These are phyloP conservation scores for Nitzschia sp. DNA, from an alignment of 108 stramenopile genomes.

Conservation along the genomic window DNA sequence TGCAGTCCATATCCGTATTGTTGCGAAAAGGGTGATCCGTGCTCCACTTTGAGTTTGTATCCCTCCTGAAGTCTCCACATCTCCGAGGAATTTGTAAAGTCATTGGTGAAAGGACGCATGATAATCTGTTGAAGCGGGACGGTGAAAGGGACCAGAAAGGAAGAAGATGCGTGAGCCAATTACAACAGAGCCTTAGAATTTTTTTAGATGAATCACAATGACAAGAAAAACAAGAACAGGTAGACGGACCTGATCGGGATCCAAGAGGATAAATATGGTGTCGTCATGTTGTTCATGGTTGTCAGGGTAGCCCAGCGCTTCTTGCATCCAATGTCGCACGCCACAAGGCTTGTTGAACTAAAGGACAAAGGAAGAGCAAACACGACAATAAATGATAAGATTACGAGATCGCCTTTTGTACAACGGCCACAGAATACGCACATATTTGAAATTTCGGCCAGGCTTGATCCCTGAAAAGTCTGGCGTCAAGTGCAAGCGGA, in stretches of 20 bases:
- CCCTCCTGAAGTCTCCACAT: constrained; percentile 40
- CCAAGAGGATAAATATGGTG: constrained; percentile 72
- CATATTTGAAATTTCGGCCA: constrained; percentile 20
- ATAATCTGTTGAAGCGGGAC: too few relatives aligned
- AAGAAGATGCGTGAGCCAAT: too few relatives aligned
- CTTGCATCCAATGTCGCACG: constrained; percentile 76
- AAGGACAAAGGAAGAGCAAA: constrained; percentile 24
- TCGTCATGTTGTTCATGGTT: constrained; percentile 56
- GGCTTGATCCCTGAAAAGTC: constrained; percentile 34
- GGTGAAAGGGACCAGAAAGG: too few relatives aligned
- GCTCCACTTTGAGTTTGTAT: constrained; percentile 53
- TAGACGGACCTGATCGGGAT: constrained; percentile 91
- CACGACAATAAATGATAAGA: not conserved
- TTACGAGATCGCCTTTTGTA: not conserved
- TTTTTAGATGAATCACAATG: too few relatives aligned
- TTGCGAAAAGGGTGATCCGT: constrained; percentile 91
- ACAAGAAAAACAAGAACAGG: too few relatives aligned
- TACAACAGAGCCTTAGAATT: too few relatives aligned
- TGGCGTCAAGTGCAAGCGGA: constrained; percentile 82
- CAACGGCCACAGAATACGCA: constrained; percentile 34
- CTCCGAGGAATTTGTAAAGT: constrained; percentile 68
- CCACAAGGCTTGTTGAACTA: constrained; percentile 96
- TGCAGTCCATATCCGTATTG: constrained; percentile 87
- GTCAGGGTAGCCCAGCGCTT: constrained; percentile 60
- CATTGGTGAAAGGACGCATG: constrained; percentile 77